Base-by-base conservation (phyloP, 768 basidiomycete species). In the Exsudoporus frostii region DNA sequence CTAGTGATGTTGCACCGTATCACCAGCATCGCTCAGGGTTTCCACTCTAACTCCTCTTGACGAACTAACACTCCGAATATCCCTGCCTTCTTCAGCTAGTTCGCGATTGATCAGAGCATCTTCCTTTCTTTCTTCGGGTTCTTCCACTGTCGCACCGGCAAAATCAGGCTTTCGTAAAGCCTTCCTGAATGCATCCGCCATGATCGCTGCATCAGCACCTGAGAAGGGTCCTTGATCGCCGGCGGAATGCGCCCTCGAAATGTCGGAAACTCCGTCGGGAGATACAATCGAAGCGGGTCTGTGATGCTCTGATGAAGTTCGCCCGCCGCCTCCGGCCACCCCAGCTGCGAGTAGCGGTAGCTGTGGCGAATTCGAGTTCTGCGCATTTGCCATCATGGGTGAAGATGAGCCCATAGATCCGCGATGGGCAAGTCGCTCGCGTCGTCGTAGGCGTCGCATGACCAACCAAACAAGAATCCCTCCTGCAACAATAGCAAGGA, bases 111-210 rank as follows among this genome's bases (percentile, higher is more conserved):
- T 71, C 53, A 72, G 57, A 33, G 62, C 45, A 38, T 79, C 76
- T 39, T 72, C 71, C 52, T 69, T 71, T 25, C 67, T 63, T 27
- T 81, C 85, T 36, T 70, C 68, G 27, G 57, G 62, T 65, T 91
- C 90, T 62, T 89, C 88, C 14, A 84, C 78, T 4, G 84, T 79
- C 49, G 77, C 67, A 19, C 71, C 80, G n/a, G 85, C 79, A 69
- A 94, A 95, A 65, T 92, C 91, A 10, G 93, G 92, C 68, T 92
- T 92, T 67, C 92, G 79, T 64, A 96, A 74, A 58, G 88, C 89
- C 68, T 88, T 84, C 63, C 93, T 78, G 73, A 95, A 96, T 7
- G 93, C 93, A 73, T 92, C 86, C 37, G 92, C 92, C 84, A 95
- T 90, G 66, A 93, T 89, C 36, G 90, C 90, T 48, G 93, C 93